phyloP scores from a whole-genome alignment of 2,329 filamentous ascomycete species.

The Lecanicillium sp. region DNA sequence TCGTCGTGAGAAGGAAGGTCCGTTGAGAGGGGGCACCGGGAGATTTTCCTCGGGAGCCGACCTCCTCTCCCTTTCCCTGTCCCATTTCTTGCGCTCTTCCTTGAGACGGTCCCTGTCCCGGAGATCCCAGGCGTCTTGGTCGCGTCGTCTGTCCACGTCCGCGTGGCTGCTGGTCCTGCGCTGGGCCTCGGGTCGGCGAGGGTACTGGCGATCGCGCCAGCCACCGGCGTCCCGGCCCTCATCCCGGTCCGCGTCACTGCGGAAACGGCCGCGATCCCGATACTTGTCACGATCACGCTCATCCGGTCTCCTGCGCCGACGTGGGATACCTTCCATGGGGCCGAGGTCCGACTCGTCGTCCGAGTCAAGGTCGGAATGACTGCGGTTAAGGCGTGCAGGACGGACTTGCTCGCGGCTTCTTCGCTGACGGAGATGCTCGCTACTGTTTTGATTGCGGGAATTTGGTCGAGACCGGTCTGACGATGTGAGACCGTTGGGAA shows the following conservation, averaged over 20 bases:
- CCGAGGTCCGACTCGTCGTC: conserved; percentile 30
- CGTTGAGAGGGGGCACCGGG: conserved; percentile 25
- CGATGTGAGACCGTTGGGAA: conserved; percentile 31
- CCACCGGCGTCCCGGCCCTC: conserved; percentile 26
- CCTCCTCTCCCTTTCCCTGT: conserved; percentile 25
- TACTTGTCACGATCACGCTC: conserved; percentile 34
- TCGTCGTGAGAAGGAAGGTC: conserved; percentile 28
- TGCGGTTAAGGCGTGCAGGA: conserved; percentile 34
- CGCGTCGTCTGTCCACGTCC: conserved; percentile 39
- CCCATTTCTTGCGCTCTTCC: conserved; percentile 30
- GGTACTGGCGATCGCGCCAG: conserved; percentile 29
- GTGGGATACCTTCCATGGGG: conserved; percentile 27
- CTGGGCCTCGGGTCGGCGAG: conserved; percentile 34
- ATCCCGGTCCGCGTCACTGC: conserved; percentile 26
- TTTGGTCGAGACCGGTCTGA: conserved; percentile 31
- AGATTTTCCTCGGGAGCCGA: conserved; percentile 25
- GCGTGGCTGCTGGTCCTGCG: conserved; percentile 45
- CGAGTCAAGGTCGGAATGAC: conserved; percentile 36
- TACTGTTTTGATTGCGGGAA: conserved; percentile 26
- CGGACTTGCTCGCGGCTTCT: conserved; percentile 36
- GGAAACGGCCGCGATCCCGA: conserved; percentile 27
- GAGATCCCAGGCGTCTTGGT: conserved; percentile 28
- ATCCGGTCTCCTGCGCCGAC: conserved; percentile 28
- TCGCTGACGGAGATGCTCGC: conserved; percentile 26
- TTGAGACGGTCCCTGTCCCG: conserved; percentile 27